Evolutionary conservation across 2,329 filamentous ascomycete species (phyloP).

Genomic region (Exserohilum rostratum): DNA sequence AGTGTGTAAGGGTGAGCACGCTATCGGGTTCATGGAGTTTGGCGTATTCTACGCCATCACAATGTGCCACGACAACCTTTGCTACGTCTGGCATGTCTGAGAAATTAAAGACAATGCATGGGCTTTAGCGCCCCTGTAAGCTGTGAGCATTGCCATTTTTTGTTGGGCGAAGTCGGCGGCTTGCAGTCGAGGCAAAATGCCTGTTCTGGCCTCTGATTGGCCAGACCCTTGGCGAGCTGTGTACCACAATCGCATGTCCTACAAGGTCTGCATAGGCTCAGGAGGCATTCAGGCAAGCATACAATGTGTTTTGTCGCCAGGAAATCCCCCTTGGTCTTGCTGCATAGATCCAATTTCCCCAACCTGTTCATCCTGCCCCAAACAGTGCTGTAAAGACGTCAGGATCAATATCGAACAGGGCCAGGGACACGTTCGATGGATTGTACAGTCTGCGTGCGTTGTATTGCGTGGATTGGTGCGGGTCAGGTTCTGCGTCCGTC

Average conservation of each 20-base stretch:
- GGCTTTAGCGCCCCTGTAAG: slow-evolving; percentile 25
- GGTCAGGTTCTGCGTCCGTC: slow-evolving; percentile 23
- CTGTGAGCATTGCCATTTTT: slow-evolving; percentile 16
- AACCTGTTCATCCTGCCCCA: not conserved
- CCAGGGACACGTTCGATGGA: not conserved
- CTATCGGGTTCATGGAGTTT: slow-evolving; percentile 1
- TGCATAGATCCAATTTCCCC: not conserved
- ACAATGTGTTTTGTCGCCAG: slow-evolving; percentile 15
- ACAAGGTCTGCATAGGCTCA: slow-evolving; percentile 28
- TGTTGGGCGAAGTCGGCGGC: slow-evolving; percentile 39
- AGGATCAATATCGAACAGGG: not conserved
- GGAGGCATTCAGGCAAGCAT: slow-evolving; percentile 22
- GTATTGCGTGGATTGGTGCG: slow-evolving; percentile 23
- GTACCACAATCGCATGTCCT: slow-evolving; percentile 33
- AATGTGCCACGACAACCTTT: not conserved
- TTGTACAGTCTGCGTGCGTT: slow-evolving; percentile 1
- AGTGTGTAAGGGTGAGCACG: slow-evolving; percentile 13
- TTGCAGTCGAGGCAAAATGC: slow-evolving; percentile 25
- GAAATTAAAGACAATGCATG: not conserved
- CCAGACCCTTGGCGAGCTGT: slow-evolving; percentile 15
- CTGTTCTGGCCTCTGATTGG: slow-evolving; percentile 36
- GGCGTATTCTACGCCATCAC: not conserved
- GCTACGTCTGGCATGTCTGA: not conserved
- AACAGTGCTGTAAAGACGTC: not conserved
- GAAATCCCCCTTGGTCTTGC: not conserved